Evolutionary conservation across 2,329 filamentous ascomycete genomes (phyloP).

Genomic region (Alternaria sp.): DNA sequence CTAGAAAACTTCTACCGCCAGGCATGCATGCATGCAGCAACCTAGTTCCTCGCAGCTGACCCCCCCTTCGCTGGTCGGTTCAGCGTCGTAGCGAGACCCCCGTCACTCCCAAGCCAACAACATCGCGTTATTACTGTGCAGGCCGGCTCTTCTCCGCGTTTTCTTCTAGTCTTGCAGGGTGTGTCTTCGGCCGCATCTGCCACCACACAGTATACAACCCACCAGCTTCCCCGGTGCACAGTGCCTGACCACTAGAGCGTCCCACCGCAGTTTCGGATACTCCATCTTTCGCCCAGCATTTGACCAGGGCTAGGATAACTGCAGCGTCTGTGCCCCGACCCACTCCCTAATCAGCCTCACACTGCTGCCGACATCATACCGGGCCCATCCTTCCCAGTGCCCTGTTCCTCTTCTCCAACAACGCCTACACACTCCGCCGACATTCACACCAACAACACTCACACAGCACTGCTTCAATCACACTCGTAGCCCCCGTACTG

Average conservation of each 20-base stretch:
- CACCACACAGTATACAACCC: conserved; percentile 10
- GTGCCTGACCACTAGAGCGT: conserved; percentile 18
- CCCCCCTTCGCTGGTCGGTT: conserved; percentile 17
- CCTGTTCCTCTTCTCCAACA: conserved; percentile 17
- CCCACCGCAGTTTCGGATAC: conserved; percentile 24
- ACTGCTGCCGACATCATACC: conserved; percentile 29
- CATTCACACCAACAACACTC: conserved; percentile 5
- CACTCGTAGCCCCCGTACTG: background rate
- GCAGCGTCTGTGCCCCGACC: conserved; percentile 27
- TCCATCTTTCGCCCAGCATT: conserved; percentile 18
- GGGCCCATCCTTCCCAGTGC: conserved; percentile 25
- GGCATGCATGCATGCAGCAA: conserved; percentile 10
- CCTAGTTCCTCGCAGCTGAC: conserved; percentile 15
- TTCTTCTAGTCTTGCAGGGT: conserved; percentile 34
- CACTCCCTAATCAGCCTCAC: conserved; percentile 32
- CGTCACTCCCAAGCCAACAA: conserved; percentile 11
- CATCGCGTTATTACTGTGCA: conserved; percentile 20
- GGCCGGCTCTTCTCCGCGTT: conserved; percentile 35
- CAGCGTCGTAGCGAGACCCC: conserved; percentile 21
- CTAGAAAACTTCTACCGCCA: conserved; percentile 33
- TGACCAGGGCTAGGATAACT: conserved; percentile 15
- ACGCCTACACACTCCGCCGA: conserved; percentile 5
- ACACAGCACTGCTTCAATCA: conserved; percentile 12
- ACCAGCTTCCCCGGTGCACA: conserved; percentile 18
- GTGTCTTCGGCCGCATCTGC: conserved; percentile 25